phyloP scores from a whole-genome alignment of 2,329 filamentous ascomycete genomes.

The Paraphaeosphaeria sporulosa region DNA sequence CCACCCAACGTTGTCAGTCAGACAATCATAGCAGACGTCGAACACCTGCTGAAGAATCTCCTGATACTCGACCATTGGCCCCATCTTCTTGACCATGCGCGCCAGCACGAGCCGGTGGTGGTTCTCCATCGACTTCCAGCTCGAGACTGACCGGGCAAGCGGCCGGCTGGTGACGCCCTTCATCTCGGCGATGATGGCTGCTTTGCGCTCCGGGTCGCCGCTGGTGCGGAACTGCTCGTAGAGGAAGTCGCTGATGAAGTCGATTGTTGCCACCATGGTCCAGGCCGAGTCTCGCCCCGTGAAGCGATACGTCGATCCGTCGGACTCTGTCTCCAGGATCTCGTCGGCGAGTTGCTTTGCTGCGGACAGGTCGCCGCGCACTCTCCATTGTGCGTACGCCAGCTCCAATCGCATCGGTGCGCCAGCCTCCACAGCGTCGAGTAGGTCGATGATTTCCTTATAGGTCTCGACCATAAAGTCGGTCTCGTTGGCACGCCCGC shows the following conservation, averaged over 20 bases:
- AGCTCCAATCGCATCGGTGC: conserved; percentile 4
- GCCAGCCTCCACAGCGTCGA: conserved; percentile 8
- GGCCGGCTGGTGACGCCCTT: not conserved
- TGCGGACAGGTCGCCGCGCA: not conserved
- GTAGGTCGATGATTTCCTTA: conserved; percentile 1
- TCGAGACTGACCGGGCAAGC: not conserved
- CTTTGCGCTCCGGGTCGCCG: conserved; percentile 1
- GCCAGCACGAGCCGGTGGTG: conserved; percentile 1
- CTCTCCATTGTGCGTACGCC: conserved; percentile 2
- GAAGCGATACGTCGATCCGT: not conserved
- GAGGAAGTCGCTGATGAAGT: not conserved
- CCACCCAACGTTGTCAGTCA: conserved; percentile 6
- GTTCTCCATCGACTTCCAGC: conserved; percentile 4
- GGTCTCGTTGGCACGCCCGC: conserved; percentile 2
- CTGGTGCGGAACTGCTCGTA: conserved; percentile 9
- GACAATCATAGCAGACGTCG: conserved; percentile 1
- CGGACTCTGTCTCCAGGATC: not conserved
- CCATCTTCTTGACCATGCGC: conserved; percentile 5
- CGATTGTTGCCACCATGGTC: not conserved
- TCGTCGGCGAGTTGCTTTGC: conserved; percentile 5
- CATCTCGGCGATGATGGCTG: not conserved
- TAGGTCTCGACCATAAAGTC: conserved; percentile 1
- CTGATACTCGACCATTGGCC: conserved; percentile 1
- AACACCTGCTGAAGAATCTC: not conserved
- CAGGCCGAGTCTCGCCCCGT: not conserved